A percentile compares a stretch with the other conserved stretches of the same genome.
Evolutionary conservation across 208 protist genomes (phyloP).

Genomic region (Naegleria lovaniensis): DNA sequence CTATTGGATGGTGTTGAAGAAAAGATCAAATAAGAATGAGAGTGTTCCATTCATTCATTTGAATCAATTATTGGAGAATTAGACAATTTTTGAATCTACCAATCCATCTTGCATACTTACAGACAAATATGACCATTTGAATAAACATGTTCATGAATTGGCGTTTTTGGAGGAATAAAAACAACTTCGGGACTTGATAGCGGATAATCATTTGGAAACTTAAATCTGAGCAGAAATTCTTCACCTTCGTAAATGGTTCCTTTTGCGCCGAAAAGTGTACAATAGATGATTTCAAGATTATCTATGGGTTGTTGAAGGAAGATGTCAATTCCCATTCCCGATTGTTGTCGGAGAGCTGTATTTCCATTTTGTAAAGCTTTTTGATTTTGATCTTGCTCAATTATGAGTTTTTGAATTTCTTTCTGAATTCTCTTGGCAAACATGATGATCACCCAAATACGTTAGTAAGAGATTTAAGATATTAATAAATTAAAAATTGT

Average conservation of each 20-base stretch:
- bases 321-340: neutral
- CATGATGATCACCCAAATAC: too few species aligned
- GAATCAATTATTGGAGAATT: too few species aligned
- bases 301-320: neutral
- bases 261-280: neutral
- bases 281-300: neutral
- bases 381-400: neutral
- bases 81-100: too few species aligned
- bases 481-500: too few species aligned
- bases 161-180: neutral
- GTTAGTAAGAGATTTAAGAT: too few species aligned
- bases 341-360: neutral
- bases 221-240: neutral
- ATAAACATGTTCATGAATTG: constrained; percentile 22
- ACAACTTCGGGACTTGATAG: neutral
- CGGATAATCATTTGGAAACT: neutral
- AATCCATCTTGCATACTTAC: too few species aligned
- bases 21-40: too few species aligned
- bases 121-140: constrained; percentile 17
- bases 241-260: neutral
- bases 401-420: neutral
- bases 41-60: too few species aligned
- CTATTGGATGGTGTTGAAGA: too few species aligned
- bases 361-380: neutral
- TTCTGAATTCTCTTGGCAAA: neutral